Base-by-base conservation (phyloP, 2,329 filamentous ascomycete genomes). In the Leptosphaerulina australis region DNA sequence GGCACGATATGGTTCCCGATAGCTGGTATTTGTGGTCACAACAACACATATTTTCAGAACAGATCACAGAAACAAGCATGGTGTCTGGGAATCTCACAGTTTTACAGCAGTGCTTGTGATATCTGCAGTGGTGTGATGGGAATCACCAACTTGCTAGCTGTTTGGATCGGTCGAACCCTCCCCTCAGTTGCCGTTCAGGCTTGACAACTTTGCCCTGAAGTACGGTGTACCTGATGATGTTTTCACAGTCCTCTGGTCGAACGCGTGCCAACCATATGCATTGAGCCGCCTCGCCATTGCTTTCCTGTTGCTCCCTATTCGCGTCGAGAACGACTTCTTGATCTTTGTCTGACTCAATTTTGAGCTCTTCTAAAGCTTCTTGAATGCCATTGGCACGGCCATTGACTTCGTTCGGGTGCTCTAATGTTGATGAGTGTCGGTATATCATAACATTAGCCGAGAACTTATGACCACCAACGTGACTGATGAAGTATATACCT, bases 381-480 rank as follows among this genome's bases (percentile, higher is more conserved):
- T 69, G 33, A 14, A 69, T 59, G 4, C 62, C 62, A 24, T 68
- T 60, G 14, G 46, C 29, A 7, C 64, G 58, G 1, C 59, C 63
- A 10, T 63, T 63, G 5, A 50, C 41, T 22, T 62, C 34, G 17
- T 55, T 59, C 3, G 60, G 54, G 14, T 45, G 53, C 20, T 61
- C 51, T 0, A 66, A 48, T 0, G 59, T 65, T 1, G 66, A 65
- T 0, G 64, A 78, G 14, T 82, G 81, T 8, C 94, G 83, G 72
- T 99, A 97, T 1, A 99, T 80, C 78, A 99, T 89, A 62, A 97
- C 85, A 66, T 99, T 99, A 21, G 94, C 94, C 36, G 87, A 86
- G 76, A 96, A 97, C 77, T 97, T 97, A 78, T 99, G 94, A 0
- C 94, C 94, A 21, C 94, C 94, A 2, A 97, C 91, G 68, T 99